These are phyloP conservation scores for Lactarius quietus DNA, from an alignment of 768 basidiomycete genomes.

Conservation along the genomic window DNA sequence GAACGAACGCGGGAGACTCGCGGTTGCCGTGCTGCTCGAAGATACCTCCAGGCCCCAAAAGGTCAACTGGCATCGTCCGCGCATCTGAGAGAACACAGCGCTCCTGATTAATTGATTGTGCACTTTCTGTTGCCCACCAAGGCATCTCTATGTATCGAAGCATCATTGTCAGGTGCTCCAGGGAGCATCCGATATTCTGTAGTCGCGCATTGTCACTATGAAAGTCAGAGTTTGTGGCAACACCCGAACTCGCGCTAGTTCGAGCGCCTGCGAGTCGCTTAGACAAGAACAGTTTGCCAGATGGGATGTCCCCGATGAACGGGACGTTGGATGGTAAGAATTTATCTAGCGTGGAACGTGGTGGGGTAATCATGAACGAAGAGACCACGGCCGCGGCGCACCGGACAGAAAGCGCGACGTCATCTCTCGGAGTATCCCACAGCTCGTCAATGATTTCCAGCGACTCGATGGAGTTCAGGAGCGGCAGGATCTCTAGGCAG, in stretches of 20 bases:
- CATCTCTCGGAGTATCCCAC: background rate
- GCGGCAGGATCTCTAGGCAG: background rate
- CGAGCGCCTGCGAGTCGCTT: background rate
- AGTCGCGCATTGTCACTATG: background rate
- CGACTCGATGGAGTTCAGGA: background rate
- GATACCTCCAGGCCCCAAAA: background rate
- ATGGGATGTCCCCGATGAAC: background rate
- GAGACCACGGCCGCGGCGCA: background rate
- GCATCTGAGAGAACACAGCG: background rate
- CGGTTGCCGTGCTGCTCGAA: background rate
- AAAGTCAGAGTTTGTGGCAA: background rate
- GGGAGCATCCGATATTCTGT: background rate
- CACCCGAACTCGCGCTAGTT: background rate
- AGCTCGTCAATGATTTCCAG: background rate
- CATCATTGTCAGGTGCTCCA: background rate
- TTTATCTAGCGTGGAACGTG: background rate
- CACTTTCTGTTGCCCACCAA: background rate
- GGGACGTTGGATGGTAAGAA: background rate
- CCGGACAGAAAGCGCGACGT: background rate
- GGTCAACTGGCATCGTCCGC: background rate
- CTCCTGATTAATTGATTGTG: background rate
- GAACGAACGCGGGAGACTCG: background rate
- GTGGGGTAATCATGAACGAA: background rate
- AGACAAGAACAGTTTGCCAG: background rate
- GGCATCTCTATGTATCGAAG: background rate